Conservation (phyloP, 225 moss, liverwort and hornwort genomes). For the Polytrichum formosum region DNA sequence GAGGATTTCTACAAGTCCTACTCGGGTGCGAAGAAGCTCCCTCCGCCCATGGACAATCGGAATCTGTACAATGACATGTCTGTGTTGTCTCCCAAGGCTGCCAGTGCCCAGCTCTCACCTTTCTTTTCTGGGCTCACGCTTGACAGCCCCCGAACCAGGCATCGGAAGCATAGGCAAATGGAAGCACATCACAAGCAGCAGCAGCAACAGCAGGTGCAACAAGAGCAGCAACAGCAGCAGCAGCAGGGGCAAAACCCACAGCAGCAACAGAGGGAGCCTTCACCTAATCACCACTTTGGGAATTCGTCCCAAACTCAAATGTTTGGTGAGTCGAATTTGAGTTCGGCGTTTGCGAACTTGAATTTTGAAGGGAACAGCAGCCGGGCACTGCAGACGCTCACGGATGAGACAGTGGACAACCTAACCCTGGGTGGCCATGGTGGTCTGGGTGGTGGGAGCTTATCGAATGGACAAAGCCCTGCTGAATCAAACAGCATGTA, state of each 20-base stretch:
- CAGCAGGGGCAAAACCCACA: conserved; percentile 40
- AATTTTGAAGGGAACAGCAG: conserved; percentile 65
- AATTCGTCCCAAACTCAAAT: conserved; percentile 51
- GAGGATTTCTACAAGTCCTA: conserved; percentile 92
- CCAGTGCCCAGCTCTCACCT: conserved; percentile 70
- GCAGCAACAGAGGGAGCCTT: conserved; percentile 50
- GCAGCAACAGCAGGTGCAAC: conserved; percentile 44
- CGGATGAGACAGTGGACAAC: conserved; percentile 37
- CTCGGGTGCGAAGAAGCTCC: conserved; percentile 81
- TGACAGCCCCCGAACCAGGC: conserved; percentile 78
- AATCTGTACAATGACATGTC: conserved; percentile 73
- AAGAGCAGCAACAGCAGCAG: conserved; percentile 39
- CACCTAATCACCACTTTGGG: conserved; percentile 44
- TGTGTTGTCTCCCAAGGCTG: conserved; percentile 67
- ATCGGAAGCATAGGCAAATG: conserved; percentile 58
- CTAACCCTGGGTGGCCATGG: conserved; percentile 51
- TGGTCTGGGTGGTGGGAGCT: conserved; percentile 20
- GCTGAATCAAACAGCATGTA: conserved; percentile 74
- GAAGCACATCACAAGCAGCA: conserved; percentile 65
- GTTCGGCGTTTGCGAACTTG: conserved; percentile 71
- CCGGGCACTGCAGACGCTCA: conserved; percentile 40
- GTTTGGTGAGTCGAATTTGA: conserved; percentile 63
- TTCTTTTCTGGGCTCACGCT: conserved; percentile 70
- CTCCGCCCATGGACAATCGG: conserved; percentile 97
- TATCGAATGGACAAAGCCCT: conserved; percentile 66